Evolutionary conservation across 2,329 filamentous ascomycete genomes (phyloP).

Genomic region (Phialophora verrucosa): DNA sequence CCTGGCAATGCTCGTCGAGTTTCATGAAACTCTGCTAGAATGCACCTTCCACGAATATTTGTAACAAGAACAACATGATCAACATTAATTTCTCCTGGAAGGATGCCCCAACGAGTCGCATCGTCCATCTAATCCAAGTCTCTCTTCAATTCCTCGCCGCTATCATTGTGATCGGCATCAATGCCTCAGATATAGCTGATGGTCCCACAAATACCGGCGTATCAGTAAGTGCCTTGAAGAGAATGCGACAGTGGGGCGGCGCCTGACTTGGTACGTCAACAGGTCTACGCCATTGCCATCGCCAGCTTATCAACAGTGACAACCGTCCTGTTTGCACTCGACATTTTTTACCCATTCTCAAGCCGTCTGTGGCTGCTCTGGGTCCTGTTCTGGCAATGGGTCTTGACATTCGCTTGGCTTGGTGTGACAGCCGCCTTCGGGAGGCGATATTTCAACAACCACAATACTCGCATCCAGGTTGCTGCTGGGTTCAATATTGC

Average conservation of each 20-base stretch:
- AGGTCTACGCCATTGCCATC: conserved; percentile 18
- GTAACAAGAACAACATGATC: conserved; percentile 12
- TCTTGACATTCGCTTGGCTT: conserved; percentile 16
- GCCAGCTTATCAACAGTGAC: conserved; percentile 12
- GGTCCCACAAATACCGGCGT: conserved; percentile 9
- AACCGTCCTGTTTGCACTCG: conserved; percentile 8
- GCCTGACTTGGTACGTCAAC: neutral
- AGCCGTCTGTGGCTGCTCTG: conserved; percentile 18
- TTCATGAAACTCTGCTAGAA: neutral
- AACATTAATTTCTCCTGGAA: conserved; percentile 10
- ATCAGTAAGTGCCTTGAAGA: conserved; percentile 8
- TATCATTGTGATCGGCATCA: conserved; percentile 16
- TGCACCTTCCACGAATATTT: neutral
- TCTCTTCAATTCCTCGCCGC: conserved; percentile 7
- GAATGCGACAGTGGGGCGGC: neutral
- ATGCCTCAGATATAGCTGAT: conserved; percentile 13
- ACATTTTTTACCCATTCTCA: conserved; percentile 15
- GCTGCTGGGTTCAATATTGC: conserved; percentile 14
- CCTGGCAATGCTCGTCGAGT: neutral
- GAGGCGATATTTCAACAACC: conserved; percentile 10
- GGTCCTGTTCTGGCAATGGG: conserved; percentile 19
- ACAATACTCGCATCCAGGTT: neutral
- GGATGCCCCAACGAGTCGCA: conserved; percentile 7
- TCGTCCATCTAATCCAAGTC: conserved; percentile 13
- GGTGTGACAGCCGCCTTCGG: conserved; percentile 16